phyloP scores from a whole-genome alignment of 345 rosid species.

The sweet orange (Citrus sinensis) region DNA sequence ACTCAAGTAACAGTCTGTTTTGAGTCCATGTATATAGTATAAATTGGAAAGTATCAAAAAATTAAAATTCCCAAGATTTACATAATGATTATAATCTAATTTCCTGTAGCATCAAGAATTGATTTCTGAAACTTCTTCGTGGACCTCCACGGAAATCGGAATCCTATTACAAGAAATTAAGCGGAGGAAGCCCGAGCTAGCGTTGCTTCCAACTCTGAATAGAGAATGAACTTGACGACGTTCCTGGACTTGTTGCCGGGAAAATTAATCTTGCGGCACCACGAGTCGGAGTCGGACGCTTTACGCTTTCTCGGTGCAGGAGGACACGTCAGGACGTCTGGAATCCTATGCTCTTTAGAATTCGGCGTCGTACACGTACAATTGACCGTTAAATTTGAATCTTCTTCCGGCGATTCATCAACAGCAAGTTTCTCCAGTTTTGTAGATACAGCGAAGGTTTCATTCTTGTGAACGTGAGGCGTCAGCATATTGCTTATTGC shows the following conservation, averaged over 20 bases:
- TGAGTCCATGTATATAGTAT: not conserved
- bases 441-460: not conserved
- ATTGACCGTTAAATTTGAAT: not conserved
- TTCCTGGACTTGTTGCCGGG: not conserved
- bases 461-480: too few species aligned
- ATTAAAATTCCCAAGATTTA: not conserved
- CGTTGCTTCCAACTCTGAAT: not conserved
- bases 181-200: not conserved
- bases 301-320: slow-evolving; percentile 32
- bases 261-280: not conserved
- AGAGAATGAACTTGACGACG: not conserved
- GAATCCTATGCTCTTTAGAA: slow-evolving; percentile 20
- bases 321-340: slow-evolving; percentile 22
- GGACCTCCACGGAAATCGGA: not conserved
- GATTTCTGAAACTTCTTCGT: not conserved
- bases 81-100: not conserved
- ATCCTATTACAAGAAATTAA: not conserved
- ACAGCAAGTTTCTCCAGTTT: not conserved
- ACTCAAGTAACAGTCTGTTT: not conserved
- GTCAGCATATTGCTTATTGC: too few species aligned
- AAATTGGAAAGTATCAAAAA: not conserved
- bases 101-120: not conserved
- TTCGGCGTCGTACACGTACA: slow-evolving; percentile 25
- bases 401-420: not conserved
- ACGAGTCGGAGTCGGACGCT: not conserved